Percentiles rank a stretch among this genome's conserved stretches.
phyloP scores from a whole-genome alignment of 345 rosid genomes.

The Luvunga scandens region DNA sequence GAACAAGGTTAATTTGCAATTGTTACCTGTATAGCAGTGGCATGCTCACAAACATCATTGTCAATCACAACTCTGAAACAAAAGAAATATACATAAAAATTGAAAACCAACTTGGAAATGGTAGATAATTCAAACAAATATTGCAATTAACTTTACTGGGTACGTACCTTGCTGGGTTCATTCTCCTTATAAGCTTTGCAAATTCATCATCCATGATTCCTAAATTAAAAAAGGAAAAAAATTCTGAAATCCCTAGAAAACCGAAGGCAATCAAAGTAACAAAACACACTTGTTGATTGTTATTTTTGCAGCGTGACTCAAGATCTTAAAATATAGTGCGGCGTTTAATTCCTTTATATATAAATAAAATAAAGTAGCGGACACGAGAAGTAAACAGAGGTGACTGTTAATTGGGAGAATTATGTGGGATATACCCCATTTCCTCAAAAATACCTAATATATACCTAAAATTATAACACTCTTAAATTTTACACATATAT shows the following conservation, averaged over 20 bases:
- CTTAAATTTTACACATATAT: too few relatives aligned
- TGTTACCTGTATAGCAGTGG: conserved; percentile 44
- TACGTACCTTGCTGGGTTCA: conserved; percentile 45
- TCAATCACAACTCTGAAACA: conserved; percentile 45
- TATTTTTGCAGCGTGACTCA: not conserved
- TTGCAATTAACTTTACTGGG: not conserved
- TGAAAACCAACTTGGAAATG: not conserved
- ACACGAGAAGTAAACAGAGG: not conserved
- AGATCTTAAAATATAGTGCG: not conserved
- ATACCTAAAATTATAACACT: too few relatives aligned
- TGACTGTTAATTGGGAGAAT: too few relatives aligned
- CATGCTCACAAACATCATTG: conserved; percentile 38
- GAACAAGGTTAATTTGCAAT: not conserved
- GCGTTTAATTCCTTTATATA: not conserved
- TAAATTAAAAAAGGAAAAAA: too few relatives aligned
- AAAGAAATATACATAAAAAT: not conserved
- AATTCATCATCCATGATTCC: conserved; percentile 44
- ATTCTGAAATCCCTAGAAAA: not conserved
- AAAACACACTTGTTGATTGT: too few relatives aligned
- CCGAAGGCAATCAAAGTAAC: not conserved
- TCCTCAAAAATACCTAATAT: too few relatives aligned
- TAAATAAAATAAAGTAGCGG: not conserved
- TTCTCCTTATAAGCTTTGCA: conserved; percentile 47
- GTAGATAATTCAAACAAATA: not conserved
- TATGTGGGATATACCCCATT: too few relatives aligned